Base-by-base conservation (phyloP, 192 early-diverging fungal species). In the Coemansia sp. region DNA sequence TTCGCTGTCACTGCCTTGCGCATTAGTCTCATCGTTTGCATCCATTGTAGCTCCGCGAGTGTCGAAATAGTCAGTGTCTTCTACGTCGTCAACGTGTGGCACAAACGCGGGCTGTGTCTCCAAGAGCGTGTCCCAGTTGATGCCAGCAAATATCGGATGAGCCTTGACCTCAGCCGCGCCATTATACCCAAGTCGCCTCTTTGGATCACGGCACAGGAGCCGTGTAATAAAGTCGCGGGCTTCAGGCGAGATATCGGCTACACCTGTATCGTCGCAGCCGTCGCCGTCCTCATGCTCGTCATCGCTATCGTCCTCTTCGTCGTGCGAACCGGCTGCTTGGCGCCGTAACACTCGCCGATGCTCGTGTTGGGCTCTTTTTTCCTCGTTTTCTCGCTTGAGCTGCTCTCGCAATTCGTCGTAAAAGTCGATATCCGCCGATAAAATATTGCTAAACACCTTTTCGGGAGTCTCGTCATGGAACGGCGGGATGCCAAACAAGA, bases 21-120 rank as follows among this genome's bases (percentile, higher is more conserved):
- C n/a, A 41, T 41, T 4, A 3, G 57, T 22, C 24, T 52, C 49
- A 34, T 88, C 81, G 31, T 78, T 70, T 31, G 77, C 75, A 12
- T 84, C 77, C 85, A 89, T 87, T 15, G 78, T 87, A 13, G 89
- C 94, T 5, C 97, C 97, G 11, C 97, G 86, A 18, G 89, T 74
- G 76, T 98, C 96, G 89, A 99, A 99, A 72, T 98, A 98, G 33
- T 92, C 89, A 0, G 96, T 98, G 68, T 98, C 96, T 55, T 95
- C 94, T 1, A 85, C 78, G 65, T 87, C 81, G 20, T 87, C 89
- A 5, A 90, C 76, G 43, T 92, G 89, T 0, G 97, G 97, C 31
- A 91, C 87, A 83, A 99, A 99, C 2, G 88, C 85, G 2, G 95
- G 92, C 55, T 89, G 79, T 38, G 82, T 80, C 16, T 86, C 86